Evolutionary conservation across 2,329 filamentous ascomycete species (phyloP).

Genomic region (Sporothrix brunneoviolacea): DNA sequence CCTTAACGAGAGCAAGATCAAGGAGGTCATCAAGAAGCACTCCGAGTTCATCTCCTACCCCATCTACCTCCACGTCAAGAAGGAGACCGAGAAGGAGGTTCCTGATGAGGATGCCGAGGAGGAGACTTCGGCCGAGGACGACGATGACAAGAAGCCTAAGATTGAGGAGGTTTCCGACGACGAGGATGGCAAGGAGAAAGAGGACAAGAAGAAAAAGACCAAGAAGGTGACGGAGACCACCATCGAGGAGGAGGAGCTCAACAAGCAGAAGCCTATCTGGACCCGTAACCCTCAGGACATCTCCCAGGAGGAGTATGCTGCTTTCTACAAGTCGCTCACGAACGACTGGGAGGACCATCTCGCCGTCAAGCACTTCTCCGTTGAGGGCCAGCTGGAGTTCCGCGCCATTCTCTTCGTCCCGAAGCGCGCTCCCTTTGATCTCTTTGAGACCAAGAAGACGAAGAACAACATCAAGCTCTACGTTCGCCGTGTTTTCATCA

Average conservation of each 20-base stretch:
- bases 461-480: slow-evolving; percentile 99
- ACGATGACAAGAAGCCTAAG: slow-evolving; percentile 90
- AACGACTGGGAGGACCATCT: slow-evolving; percentile 99
- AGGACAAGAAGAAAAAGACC: slow-evolving; percentile 87
- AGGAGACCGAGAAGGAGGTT: slow-evolving; percentile 99
- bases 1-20: slow-evolving; percentile 97
- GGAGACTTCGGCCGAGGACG: slow-evolving; percentile 46
- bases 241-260: slow-evolving; percentile 98
- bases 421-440: slow-evolving; percentile 98
- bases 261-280: slow-evolving; percentile 99
- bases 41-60: slow-evolving; percentile 99
- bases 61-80: slow-evolving; percentile 98
- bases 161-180: slow-evolving; percentile 87
- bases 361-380: slow-evolving; percentile 99
- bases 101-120: slow-evolving; percentile 85
- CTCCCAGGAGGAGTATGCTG: slow-evolving; percentile 89
- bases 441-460: slow-evolving; percentile 99
- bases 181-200: slow-evolving; percentile 72
- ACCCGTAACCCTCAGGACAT: slow-evolving; percentile 97
- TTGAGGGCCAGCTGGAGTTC: slow-evolving; percentile 99
- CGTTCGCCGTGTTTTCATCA: slow-evolving; percentile 99
- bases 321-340: slow-evolving; percentile 99
- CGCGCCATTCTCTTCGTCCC: slow-evolving; percentile 98
- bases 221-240: slow-evolving; percentile 99
- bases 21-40: slow-evolving; percentile 99